These are phyloP conservation scores for Endocalyx cinctus DNA, from an alignment of 2,329 filamentous ascomycete species.

Conservation along the genomic window DNA sequence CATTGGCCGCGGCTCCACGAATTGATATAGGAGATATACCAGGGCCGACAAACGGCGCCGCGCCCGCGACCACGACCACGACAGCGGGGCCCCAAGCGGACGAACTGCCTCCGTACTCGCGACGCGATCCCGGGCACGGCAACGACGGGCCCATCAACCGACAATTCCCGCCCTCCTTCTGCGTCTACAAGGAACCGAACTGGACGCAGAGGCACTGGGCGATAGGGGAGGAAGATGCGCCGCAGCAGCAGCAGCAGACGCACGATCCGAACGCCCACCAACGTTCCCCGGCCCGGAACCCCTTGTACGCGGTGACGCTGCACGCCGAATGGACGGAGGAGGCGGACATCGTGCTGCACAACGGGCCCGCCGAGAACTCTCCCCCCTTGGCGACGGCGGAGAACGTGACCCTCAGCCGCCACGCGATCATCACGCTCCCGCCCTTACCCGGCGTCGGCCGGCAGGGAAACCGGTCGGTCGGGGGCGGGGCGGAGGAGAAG, in stretches of 20 bases:
- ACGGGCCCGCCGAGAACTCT: conserved; percentile 22
- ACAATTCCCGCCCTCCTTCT: conserved; percentile 29
- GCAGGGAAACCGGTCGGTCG: conserved; percentile 10
- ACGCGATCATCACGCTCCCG: conserved; percentile 23
- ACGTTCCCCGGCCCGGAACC: conserved; percentile 8
- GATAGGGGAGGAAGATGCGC: no score
- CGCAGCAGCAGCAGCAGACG: no score
- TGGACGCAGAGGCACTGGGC: no score
- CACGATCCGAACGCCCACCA: background rate
- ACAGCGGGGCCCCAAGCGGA: background rate
- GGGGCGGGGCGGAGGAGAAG: no score
- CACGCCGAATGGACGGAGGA: conserved; percentile 20
- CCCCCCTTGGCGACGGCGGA: conserved; percentile 26
- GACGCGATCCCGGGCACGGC: background rate
- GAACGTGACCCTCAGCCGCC: conserved; percentile 4
- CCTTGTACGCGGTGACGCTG: conserved; percentile 27
- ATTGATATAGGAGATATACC: no score
- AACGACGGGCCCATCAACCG: conserved; percentile 9
- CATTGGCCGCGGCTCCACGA: no score
- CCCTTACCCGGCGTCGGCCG: conserved; percentile 10
- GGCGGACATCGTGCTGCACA: conserved; percentile 30
- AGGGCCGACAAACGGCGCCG: no score
- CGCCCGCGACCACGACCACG: no score
- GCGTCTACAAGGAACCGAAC: conserved; percentile 23
- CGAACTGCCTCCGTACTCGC: no score